Evolutionary conservation across 1,284 basidiomycete genomes (phyloP).

Genomic region (Naganishia liquefaciens): DNA sequence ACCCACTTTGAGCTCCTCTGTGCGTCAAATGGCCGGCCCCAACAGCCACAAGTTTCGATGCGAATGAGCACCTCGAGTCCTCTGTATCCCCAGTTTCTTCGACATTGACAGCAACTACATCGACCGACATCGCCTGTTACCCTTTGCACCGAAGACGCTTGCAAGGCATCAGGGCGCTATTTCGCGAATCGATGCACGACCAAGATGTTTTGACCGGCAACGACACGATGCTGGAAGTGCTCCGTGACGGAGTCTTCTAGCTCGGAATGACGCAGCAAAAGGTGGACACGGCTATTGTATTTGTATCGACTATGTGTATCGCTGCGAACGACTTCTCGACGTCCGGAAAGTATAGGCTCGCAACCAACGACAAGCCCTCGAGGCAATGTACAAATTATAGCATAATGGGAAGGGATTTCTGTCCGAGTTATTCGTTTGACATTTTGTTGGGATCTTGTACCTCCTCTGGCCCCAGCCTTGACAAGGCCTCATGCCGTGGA

Average conservation of each 20-base stretch:
- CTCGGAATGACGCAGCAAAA: neutral
- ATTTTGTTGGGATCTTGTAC: neutral
- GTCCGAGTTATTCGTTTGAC: neutral
- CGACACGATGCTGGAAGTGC: constrained; percentile 15
- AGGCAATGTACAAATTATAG: constrained; percentile 27
- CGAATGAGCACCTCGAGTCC: constrained; percentile 1
- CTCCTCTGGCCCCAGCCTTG: too few relatives aligned
- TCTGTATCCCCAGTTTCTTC: too few relatives aligned
- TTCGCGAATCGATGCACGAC: constrained; percentile 24
- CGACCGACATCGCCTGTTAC: neutral
- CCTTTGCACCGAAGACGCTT: neutral
- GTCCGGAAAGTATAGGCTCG: too few relatives aligned
- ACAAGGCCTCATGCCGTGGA: too few relatives aligned
- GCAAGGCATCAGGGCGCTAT: constrained; percentile 7
- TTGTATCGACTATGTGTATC: constrained; percentile 19
- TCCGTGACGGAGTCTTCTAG: constrained; percentile 19
- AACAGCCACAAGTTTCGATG: constrained; percentile 24
- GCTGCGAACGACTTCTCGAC: neutral
- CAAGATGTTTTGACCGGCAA: constrained; percentile 18
- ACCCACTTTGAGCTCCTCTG: constrained; percentile 40
- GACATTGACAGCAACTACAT: neutral
- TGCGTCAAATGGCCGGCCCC: constrained; percentile 20
- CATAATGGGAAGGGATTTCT: constrained; percentile 6
- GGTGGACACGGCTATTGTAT: constrained; percentile 10
- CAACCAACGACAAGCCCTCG: too few relatives aligned